Conservation (phyloP, 2,329 filamentous ascomycete genomes). For the Talaromyces albobiverticillius region DNA sequence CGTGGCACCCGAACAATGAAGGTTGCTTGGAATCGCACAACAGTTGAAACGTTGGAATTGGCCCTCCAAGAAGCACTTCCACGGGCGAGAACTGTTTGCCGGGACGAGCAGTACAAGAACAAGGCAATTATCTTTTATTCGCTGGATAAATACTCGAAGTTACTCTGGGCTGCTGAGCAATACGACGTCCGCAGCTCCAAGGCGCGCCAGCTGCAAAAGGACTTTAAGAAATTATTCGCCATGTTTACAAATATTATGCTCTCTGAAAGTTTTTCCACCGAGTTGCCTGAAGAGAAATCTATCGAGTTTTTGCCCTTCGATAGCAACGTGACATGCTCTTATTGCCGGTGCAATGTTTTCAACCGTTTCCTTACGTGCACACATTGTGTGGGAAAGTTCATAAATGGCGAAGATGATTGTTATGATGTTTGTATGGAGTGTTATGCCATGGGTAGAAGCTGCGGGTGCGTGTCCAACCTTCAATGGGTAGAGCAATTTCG, state of each 20-base stretch:
- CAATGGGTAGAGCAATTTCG: conserved; percentile 91
- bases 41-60: conserved; percentile 82
- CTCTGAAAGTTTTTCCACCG: conserved; percentile 78
- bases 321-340: conserved; percentile 90
- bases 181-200: conserved; percentile 47
- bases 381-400: conserved; percentile 67
- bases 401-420: conserved; percentile 71
- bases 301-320: conserved; percentile 79
- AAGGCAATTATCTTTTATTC: conserved; percentile 93
- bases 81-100: conserved; percentile 84
- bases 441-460: conserved; percentile 95
- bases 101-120: conserved; percentile 98
- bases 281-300: conserved; percentile 59
- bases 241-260: conserved; percentile 77
- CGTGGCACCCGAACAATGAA: conserved; percentile 94
- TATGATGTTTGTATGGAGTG: conserved; percentile 99
- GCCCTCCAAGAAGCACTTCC: conserved; percentile 84
- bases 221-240: conserved; percentile 76
- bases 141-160: conserved; percentile 69
- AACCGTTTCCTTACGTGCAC: conserved; percentile 94
- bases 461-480: conserved; percentile 78
- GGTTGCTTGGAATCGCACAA: conserved; percentile 95
- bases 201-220: conserved; percentile 69
- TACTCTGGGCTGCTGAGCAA: conserved; percentile 58
- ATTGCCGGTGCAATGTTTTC: conserved; percentile 94